Base-by-base conservation (phyloP, 2,329 filamentous ascomycete genomes). In the Botrytis galanthina region DNA sequence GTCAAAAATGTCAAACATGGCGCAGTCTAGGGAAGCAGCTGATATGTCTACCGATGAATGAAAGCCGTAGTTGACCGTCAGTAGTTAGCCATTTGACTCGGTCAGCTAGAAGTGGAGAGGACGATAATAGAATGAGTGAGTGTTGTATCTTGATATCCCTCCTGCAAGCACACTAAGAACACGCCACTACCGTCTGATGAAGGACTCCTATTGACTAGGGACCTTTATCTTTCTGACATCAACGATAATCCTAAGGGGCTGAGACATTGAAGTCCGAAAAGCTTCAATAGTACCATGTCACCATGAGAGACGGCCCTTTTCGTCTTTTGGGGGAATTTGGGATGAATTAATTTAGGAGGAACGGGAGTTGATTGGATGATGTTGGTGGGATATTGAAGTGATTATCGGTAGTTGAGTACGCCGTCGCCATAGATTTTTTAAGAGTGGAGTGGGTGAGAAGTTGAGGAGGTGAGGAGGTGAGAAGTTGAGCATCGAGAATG, bases 11-110 rank as follows among this genome's bases (percentile, higher is more conserved):
- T 61, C 32, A 73, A 68, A 69, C 54, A 69, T 69, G 42, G 63
- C 57, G 71, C 63, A 69, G 71, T 37, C 22, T n/a, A 61, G 63
- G 32, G 71, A 42, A 73, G 54, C 71, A 73, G 71, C 71, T 73
- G 71, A 69, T 51, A 51, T 42, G 16, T 7, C 37, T 60, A 16
- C 32, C 51, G 44, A n/a, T 44, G 22, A n/a, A 48, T 22, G 63
- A 54, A 69, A 54, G 48, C 26, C 26, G 26, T 12, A 42, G 22
- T 22, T 46, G 61, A 22, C 22, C 46, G 37, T 37, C n/a, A 42
- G 26, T 26, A 9, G 35, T 57, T 18, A 26, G 35, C 39, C 71
- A 68, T 73, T 69, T 61, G 71, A 73, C 71, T 51, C 63, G 63
- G 42, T 48, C 63, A 72, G 39, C 42, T 48, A 69, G 66, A 8